phyloP scores from a whole-genome alignment of 2,329 filamentous ascomycete genomes.

The Phialophora macrospora region DNA sequence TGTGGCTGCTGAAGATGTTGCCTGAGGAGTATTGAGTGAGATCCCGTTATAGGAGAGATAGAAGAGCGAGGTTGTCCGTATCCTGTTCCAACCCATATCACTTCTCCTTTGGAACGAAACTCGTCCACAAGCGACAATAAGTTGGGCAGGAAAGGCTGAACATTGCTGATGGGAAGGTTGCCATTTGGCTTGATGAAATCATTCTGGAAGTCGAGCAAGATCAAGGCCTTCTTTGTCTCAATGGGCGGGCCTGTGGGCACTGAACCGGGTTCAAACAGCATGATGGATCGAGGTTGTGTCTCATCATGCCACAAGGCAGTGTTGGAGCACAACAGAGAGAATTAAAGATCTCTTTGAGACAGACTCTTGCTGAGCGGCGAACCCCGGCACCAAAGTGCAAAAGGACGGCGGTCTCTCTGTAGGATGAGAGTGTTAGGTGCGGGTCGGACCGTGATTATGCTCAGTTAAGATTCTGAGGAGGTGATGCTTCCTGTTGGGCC shows the following conservation, averaged over 20 bases:
- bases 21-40: slow-evolving; percentile 45
- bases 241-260: slow-evolving; percentile 52
- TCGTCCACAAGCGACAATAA: slow-evolving; percentile 69
- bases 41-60: slow-evolving; percentile 57
- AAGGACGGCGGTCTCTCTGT: slow-evolving; percentile 2
- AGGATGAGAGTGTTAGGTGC: slow-evolving; percentile 3
- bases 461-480: not conserved
- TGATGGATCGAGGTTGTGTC: slow-evolving; percentile 17
- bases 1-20: slow-evolving; percentile 24
- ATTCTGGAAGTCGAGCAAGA: slow-evolving; percentile 87
- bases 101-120: slow-evolving; percentile 73
- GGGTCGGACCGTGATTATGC: slow-evolving; percentile 19
- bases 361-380: not conserved
- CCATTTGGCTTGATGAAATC: slow-evolving; percentile 77
- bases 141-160: slow-evolving; percentile 68
- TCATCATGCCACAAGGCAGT: slow-evolving; percentile 22
- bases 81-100: slow-evolving; percentile 84
- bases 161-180: slow-evolving; percentile 67
- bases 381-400: slow-evolving; percentile 3
- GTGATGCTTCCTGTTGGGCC: not conserved
- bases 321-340: not conserved
- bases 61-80: slow-evolving; percentile 67
- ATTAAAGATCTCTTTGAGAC: not conserved
- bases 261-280: slow-evolving; percentile 37
- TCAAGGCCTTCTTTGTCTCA: slow-evolving; percentile 69